Evolutionary conservation across 371 early-diverging fungal genomes (phyloP).

Genomic region (Mortierella sp.): DNA sequence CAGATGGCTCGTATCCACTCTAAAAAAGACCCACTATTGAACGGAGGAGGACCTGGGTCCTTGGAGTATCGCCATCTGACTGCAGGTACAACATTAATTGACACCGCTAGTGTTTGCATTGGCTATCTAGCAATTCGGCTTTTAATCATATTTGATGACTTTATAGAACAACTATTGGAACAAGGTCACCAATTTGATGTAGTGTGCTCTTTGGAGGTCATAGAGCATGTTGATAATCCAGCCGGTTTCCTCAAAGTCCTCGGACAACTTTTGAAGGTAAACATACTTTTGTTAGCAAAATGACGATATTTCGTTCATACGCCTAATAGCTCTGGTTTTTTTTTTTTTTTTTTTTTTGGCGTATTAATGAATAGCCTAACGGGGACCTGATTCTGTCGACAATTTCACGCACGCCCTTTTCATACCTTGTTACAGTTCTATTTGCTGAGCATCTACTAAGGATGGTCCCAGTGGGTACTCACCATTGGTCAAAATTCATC

Average conservation of each 20-base stretch:
- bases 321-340: neutral
- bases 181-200: conserved; percentile 79
- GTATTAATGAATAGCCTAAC: conserved; percentile 62
- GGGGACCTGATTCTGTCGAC: conserved; percentile 90
- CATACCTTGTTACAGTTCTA: conserved; percentile 84
- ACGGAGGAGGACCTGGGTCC: conserved; percentile 62
- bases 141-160: neutral
- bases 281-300: neutral
- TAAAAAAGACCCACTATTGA: conserved; percentile 70
- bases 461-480: conserved; percentile 90
- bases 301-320: neutral
- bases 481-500: conserved; percentile 89
- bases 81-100: conserved; percentile 65
- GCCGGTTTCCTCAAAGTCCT: conserved; percentile 77
- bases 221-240: conserved; percentile 93
- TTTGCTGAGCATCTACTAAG: conserved; percentile 87
- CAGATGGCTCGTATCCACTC: conserved; percentile 85
- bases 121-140: neutral
- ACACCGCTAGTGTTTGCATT: too few relatives aligned
- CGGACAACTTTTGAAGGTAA: conserved; percentile 71
- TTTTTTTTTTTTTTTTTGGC: neutral
- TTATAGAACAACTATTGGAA: conserved; percentile 69
- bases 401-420: conserved; percentile 87
- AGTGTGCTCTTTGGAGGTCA: conserved; percentile 91
- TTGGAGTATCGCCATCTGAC: conserved; percentile 79